Evolutionary conservation across 371 early-diverging fungal genomes (phyloP).

Genomic region (Chytridium lagenaria): DNA sequence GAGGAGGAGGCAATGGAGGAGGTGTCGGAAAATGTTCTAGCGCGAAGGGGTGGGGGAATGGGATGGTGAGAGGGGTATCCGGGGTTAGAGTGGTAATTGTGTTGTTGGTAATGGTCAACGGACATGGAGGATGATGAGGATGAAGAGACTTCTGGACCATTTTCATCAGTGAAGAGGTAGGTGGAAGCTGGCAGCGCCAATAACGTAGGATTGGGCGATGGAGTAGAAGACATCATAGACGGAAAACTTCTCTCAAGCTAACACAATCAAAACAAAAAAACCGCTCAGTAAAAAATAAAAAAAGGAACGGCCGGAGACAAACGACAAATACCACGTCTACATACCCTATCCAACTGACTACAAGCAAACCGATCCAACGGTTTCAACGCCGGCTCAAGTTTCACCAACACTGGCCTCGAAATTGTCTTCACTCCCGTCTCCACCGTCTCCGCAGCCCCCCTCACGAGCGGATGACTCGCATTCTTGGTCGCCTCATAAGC

Average conservation of each 20-base stretch:
- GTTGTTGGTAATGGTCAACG: no score
- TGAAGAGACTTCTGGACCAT: no score
- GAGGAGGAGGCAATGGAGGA: no score
- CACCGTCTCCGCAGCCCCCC: constrained; percentile 75
- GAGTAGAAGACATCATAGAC: constrained; percentile 30
- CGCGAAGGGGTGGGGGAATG: no score
- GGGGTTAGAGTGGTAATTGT: no score
- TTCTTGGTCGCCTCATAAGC: constrained; percentile 80
- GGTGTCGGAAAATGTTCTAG: no score
- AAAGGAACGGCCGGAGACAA: not conserved
- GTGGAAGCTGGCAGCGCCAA: constrained; percentile 17
- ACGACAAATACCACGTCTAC: not conserved
- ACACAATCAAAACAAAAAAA: not conserved
- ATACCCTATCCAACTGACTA: constrained; percentile 71
- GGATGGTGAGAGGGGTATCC: no score
- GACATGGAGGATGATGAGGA: no score
- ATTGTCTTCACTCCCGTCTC: constrained; percentile 77
- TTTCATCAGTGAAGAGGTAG: no score
- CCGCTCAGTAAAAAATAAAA: not conserved
- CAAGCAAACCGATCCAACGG: constrained; percentile 80
- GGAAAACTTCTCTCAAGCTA: constrained; percentile 47
- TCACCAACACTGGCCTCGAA: constrained; percentile 52
- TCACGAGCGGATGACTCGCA: constrained; percentile 67
- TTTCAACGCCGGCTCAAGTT: constrained; percentile 62
- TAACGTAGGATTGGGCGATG: constrained; percentile 24